Conservation (phyloP, 768 basidiomycete genomes). For the Leucosporidium creatinivorum region DNA sequence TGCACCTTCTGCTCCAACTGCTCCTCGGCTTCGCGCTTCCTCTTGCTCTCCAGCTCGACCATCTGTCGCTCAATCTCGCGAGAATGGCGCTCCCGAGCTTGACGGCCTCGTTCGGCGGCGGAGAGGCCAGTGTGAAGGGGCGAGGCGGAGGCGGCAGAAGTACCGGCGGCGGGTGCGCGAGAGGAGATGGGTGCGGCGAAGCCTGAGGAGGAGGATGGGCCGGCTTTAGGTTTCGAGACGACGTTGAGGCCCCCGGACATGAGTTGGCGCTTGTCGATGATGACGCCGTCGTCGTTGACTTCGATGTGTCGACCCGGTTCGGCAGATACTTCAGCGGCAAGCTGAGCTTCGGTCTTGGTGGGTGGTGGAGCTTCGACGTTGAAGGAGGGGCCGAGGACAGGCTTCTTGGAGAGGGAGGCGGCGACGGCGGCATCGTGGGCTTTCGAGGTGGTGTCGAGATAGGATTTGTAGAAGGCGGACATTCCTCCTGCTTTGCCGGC, state of each 20-base stretch:
- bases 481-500: slow-evolving; percentile 41
- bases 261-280: slow-evolving; percentile 89
- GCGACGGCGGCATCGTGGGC: slow-evolving; percentile 77
- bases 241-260: slow-evolving; percentile 88
- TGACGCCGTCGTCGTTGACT: slow-evolving; percentile 93
- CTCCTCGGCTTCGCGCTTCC: slow-evolving; percentile 52
- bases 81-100: slow-evolving; percentile 75
- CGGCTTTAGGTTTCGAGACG: slow-evolving; percentile 62
- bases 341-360: slow-evolving; percentile 59
- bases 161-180: slow-evolving; percentile 25
- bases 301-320: slow-evolving; percentile 78
- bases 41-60: slow-evolving; percentile 61
- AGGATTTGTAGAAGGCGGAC: slow-evolving; percentile 42
- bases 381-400: slow-evolving; percentile 24
- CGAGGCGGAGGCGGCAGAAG: background rate
- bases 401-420: slow-evolving; percentile 47
- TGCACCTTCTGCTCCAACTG: slow-evolving; percentile 54
- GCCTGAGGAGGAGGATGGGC: slow-evolving; percentile 49
- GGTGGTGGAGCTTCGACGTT: slow-evolving; percentile 33
- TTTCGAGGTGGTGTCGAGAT: slow-evolving; percentile 39
- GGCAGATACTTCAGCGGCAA: slow-evolving; percentile 57
- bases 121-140: slow-evolving; percentile 9
- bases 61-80: slow-evolving; percentile 72
- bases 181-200: slow-evolving; percentile 35
- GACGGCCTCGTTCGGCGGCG: slow-evolving; percentile 45